Percentiles rank a stretch among this genome's conserved stretches.
Evolutionary conservation across 176 grass and related monocot genomes (phyloP).

Genomic region (Aegilops speltoides): DNA sequence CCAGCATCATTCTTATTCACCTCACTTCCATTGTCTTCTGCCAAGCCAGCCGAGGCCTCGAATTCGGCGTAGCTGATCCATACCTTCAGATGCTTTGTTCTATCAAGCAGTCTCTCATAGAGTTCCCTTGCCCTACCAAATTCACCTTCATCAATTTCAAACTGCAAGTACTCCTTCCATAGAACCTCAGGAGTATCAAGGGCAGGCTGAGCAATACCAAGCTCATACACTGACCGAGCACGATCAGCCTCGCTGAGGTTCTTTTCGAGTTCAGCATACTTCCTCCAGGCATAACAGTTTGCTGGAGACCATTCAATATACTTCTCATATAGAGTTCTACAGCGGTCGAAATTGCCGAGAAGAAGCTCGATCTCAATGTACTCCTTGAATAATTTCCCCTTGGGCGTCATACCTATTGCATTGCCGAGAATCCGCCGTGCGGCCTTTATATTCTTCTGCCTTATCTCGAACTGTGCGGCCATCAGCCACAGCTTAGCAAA

Average conservation of each 20-base stretch:
- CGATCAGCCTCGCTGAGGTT: slow-evolving; percentile 77
- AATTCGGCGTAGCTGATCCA: slow-evolving; percentile 93
- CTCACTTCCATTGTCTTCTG: slow-evolving; percentile 40
- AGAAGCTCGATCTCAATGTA: slow-evolving; percentile 88
- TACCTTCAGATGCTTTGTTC: slow-evolving; percentile 85
- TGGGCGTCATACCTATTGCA: slow-evolving; percentile 82
- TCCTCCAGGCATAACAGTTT: slow-evolving; percentile 90
- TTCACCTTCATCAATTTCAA: slow-evolving; percentile 74
- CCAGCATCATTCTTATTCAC: slow-evolving; percentile 40
- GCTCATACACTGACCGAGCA: slow-evolving; percentile 73
- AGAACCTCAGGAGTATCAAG: slow-evolving; percentile 82
- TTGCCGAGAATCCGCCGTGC: slow-evolving; percentile 72
- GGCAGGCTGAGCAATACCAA: slow-evolving; percentile 77
- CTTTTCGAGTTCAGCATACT: slow-evolving; percentile 86
- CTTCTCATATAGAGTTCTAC: slow-evolving; percentile 78
- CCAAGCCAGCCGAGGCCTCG: slow-evolving; percentile 63
- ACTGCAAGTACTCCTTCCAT: slow-evolving; percentile 71
- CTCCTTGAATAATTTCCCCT: slow-evolving; percentile 92
- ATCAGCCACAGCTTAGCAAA: slow-evolving; percentile 90
- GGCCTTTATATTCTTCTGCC: slow-evolving; percentile 56
- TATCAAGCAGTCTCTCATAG: slow-evolving; percentile 76
- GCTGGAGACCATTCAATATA: slow-evolving; percentile 78
- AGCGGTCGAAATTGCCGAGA: slow-evolving; percentile 69
- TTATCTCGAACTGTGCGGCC: slow-evolving; percentile 82
- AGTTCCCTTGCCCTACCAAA: slow-evolving; percentile 60